These are phyloP conservation scores for Hymenotorrendiella dingleyae DNA, from an alignment of 2,329 filamentous ascomycete species.

Conservation along the genomic window DNA sequence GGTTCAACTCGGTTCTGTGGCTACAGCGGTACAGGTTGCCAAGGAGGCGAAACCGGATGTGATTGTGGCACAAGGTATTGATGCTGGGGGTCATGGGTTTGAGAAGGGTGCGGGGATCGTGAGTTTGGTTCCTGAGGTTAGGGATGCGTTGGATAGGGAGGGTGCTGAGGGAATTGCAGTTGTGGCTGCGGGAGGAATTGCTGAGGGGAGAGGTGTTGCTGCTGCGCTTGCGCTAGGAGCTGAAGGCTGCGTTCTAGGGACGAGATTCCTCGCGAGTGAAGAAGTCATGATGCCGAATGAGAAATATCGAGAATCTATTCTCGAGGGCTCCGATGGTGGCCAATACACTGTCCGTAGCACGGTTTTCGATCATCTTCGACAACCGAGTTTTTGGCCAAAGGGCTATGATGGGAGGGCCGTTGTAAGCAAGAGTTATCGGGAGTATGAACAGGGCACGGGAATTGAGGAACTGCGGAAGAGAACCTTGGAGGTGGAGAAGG, in stretches of 20 bases:
- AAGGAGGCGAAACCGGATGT: constrained; percentile 27
- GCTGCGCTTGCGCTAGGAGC: constrained; percentile 33
- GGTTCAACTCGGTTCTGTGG: constrained; percentile 32
- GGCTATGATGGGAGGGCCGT: constrained; percentile 53
- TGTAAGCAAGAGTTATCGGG: constrained; percentile 46
- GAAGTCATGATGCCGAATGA: constrained; percentile 39
- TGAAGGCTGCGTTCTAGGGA: constrained; percentile 42
- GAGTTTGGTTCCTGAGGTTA: constrained; percentile 31
- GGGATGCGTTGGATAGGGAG: constrained; percentile 23
- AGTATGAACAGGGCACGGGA: constrained; percentile 33
- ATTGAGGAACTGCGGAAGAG: constrained; percentile 36
- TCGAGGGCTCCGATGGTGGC: constrained; percentile 44
- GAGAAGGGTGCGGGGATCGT: constrained; percentile 30
- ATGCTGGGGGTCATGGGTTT: constrained; percentile 34
- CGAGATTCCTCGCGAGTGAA: constrained; percentile 40
- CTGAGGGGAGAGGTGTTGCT: constrained; percentile 32
- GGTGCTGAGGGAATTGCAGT: constrained; percentile 24
- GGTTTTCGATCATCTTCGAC: constrained; percentile 46
- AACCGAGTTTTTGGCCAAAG: constrained; percentile 52
- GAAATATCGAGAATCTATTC: constrained; percentile 42
- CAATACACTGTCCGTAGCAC: constrained; percentile 43
- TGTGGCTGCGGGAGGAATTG: constrained; percentile 34
- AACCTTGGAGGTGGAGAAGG: constrained; percentile 40
- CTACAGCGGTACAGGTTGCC: constrained; percentile 23
- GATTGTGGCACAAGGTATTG: constrained; percentile 33